Conservation (phyloP, 495 filamentous ascomycete genomes). For the Lasiosphaeria hispida region DNA sequence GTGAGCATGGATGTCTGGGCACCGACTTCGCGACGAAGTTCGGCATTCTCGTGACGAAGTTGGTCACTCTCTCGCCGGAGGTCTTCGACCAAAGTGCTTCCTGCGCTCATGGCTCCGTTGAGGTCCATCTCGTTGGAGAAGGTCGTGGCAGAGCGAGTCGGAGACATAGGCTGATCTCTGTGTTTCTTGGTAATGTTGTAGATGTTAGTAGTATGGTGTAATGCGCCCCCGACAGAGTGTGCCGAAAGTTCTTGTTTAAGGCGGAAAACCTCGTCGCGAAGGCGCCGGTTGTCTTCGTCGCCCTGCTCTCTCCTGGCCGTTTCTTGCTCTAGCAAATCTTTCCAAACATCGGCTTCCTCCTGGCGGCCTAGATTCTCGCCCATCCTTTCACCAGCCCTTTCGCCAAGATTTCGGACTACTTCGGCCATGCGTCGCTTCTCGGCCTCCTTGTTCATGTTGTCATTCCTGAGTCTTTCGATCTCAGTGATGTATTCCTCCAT, state of each 20-base stretch:
- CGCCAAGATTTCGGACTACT: conserved; percentile 68
- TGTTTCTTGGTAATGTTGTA: conserved; percentile 61
- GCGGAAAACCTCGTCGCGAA: conserved; percentile 80
- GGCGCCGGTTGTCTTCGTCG: conserved; percentile 79
- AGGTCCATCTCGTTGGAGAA: conserved; percentile 55
- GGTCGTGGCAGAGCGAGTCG: conserved; percentile 63
- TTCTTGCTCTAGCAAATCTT: conserved; percentile 92
- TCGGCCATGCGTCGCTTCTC: conserved; percentile 82
- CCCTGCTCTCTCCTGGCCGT: conserved; percentile 84
- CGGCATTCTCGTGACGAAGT: conserved; percentile 87
- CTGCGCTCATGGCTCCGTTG: conserved; percentile 53
- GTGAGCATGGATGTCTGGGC: conserved; percentile 98
- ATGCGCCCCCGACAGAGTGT: conserved; percentile 29
- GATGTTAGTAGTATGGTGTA: conserved; percentile 58
- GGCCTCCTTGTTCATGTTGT: conserved; percentile 69
- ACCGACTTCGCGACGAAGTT: conserved; percentile 84
- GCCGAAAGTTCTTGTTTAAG: conserved; percentile 61
- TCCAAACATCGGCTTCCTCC: conserved; percentile 91
- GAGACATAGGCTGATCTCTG: conserved; percentile 54
- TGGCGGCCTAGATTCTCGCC: conserved; percentile 70
- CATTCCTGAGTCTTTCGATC: conserved; percentile 75
- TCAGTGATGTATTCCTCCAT: conserved; percentile 79
- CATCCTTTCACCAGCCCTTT: conserved; percentile 52
- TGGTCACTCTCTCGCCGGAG: conserved; percentile 65
- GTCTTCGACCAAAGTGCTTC: conserved; percentile 66